Conservation (phyloP, 441 rosid genomes). For the Iberis amara region DNA sequence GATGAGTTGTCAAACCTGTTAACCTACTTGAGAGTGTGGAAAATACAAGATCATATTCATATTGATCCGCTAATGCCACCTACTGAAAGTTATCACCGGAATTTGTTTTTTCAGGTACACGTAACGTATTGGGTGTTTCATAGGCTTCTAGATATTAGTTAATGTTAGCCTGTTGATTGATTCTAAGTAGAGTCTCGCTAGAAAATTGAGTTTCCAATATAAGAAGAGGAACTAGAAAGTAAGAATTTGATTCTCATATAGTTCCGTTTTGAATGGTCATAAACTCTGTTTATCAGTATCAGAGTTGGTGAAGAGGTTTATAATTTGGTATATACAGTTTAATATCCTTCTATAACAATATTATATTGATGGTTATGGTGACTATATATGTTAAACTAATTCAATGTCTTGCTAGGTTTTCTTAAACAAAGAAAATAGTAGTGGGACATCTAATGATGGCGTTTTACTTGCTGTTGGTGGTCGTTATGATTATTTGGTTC, state of each 20-base stretch:
- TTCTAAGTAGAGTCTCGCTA: background rate
- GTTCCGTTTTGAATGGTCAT: background rate
- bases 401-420: constrained; percentile 42
- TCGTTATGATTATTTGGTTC: constrained; percentile 83
- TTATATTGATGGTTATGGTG: background rate
- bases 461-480: constrained; percentile 89
- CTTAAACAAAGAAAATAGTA: constrained; percentile 57
- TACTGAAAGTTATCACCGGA: constrained; percentile 73
- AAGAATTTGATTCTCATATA: background rate
- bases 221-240: background rate
- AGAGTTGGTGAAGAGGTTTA: constrained; percentile 2
- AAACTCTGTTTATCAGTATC: constrained; percentile 9
- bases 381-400: constrained; percentile 1
- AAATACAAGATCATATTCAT: constrained; percentile 62
- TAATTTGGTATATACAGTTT: background rate
- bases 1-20: constrained; percentile 78
- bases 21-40: constrained; percentile 81
- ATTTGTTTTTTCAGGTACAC: constrained; percentile 77
- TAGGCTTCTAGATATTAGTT: constrained; percentile 1
- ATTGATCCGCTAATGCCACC: constrained; percentile 91
- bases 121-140: constrained; percentile 4
- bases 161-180: constrained; percentile 1
- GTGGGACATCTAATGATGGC: constrained; percentile 66
- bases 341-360: too few relatives aligned
- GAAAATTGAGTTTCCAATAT: background rate